A percentile compares a stretch with the other conserved stretches of the same genome.
Conservation (phyloP, 2,329 filamentous ascomycete genomes). For the Penicillium occitanis region DNA sequence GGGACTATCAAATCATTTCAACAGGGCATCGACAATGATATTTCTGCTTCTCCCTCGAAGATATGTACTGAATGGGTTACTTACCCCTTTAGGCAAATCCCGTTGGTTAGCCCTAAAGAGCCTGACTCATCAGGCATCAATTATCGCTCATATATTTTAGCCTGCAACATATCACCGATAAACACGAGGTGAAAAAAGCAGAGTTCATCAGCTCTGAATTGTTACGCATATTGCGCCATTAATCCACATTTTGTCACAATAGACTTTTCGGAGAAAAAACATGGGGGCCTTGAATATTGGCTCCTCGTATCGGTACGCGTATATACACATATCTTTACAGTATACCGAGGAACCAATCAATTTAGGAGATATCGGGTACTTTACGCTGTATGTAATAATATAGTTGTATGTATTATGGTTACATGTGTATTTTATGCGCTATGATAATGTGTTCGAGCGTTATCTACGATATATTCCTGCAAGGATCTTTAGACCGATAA, state of each 20-base stretch:
- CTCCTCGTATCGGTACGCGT: too few species aligned
- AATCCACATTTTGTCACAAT: neutral
- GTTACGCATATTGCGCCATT: neutral
- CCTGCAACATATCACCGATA: neutral
- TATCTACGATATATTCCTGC: too few species aligned
- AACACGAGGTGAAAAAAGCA: neutral
- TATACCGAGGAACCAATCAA: too few species aligned
- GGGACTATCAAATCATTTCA: neutral
- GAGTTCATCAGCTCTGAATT: neutral
- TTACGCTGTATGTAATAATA: too few species aligned
- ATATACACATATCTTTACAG: too few species aligned
- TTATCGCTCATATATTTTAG: neutral
- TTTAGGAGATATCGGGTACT: too few species aligned
- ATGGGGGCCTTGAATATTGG: neutral
- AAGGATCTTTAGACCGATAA: too few species aligned
- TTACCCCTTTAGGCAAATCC: neutral
- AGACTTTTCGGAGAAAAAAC: neutral
- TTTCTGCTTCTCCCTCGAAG: neutral
- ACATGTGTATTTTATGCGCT: too few species aligned
- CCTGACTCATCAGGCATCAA: neutral
- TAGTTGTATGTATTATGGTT: too few species aligned
- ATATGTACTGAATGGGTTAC: neutral
- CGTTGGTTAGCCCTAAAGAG: neutral
- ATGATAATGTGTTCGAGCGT: too few species aligned
- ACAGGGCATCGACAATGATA: neutral